Evolutionary conservation across 345 rosid genomes (phyloP), one percentile per base, ranked within the genome.

Genomic region (Brassica incana): DNA sequence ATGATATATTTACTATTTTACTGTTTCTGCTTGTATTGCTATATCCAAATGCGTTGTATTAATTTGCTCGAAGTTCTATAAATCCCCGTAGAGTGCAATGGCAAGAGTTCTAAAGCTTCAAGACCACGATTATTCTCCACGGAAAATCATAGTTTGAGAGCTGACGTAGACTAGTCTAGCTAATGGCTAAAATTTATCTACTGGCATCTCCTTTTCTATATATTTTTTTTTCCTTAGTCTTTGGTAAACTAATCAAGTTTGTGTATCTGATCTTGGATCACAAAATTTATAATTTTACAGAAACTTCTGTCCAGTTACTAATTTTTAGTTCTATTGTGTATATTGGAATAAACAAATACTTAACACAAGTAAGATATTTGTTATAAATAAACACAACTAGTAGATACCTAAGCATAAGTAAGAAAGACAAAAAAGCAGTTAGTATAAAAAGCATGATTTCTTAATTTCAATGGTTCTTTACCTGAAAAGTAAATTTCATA

Each of bases 31-130:
- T 1, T 54, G 20, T 30, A 9, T 0, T 29, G 14, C 29, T 25
- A 23, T 16, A 15, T 58, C 36, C 18, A 56, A n/a, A 25, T 76
- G 58, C 45, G 7, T 67, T 56, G 67, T 29, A 66, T 35, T 20
- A 32, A 18, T 52, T 23, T 58, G 7, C 72, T 52, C 52, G 10
- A 23, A 35, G 15, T 11, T 75, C 16, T 8, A 10, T 4, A 7
- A 2, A 52, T 27, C 65, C 15, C 0, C 5, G 16, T 65, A 30
- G n/a, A 50, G 2, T 65, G 45, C 33, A 74, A 52, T 65, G 65
- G 43, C 54, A 65, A 50, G 78, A 33, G 65, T 65, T 25, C 6
- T 9, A 75, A 14, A 75, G 66, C 66, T 67, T 25, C 11, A 75
- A 36, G 52, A 38, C 72, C 16, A 56, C 2, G 40, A 56, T 35